Percentiles rank a stretch among this genome's conserved stretches.
phyloP scores from a whole-genome alignment of 129 eudicot species.

The Escallonia herrerae region DNA sequence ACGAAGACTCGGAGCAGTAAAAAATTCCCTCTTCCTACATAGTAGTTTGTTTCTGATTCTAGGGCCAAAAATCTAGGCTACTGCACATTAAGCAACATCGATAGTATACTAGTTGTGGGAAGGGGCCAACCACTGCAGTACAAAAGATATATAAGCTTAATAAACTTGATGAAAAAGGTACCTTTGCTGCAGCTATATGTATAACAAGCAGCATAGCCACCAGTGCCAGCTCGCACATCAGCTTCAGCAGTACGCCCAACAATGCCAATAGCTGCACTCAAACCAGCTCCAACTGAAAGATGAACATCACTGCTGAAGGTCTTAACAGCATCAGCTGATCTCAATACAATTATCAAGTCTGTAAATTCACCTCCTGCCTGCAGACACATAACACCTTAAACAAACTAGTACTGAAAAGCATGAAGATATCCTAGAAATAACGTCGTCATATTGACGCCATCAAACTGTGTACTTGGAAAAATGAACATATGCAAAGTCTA shows the following conservation, averaged over 20 bases:
- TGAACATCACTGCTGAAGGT: conserved; percentile 66
- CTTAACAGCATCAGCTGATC: conserved; percentile 74
- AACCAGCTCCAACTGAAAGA: conserved; percentile 72
- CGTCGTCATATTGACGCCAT: neutral
- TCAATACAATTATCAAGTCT: conserved; percentile 71
- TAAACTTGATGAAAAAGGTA: conserved; percentile 1
- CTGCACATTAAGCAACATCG: too few relatives aligned
- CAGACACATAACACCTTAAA: conserved; percentile 1
- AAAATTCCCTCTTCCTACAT: too few relatives aligned
- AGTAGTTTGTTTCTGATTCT: too few relatives aligned
- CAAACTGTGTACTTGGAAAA: too few relatives aligned
- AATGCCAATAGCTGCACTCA: conserved; percentile 76
- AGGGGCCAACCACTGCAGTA: too few relatives aligned
- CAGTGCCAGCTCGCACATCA: conserved; percentile 59
- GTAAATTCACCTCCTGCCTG: conserved; percentile 94
- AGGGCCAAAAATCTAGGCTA: too few relatives aligned
- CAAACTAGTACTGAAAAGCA: neutral
- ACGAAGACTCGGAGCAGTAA: too few relatives aligned
- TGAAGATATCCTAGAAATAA: neutral
- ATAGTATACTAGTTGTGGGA: too few relatives aligned
- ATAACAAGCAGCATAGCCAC: conserved; percentile 76
- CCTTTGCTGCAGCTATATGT: conserved; percentile 93
- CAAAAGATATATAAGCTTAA: too few relatives aligned
- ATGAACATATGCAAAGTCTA: too few relatives aligned
- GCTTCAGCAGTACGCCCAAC: conserved; percentile 83